Conservation (phyloP, 345 rosid genomes). For the Rhizophora apiculata region DNA sequence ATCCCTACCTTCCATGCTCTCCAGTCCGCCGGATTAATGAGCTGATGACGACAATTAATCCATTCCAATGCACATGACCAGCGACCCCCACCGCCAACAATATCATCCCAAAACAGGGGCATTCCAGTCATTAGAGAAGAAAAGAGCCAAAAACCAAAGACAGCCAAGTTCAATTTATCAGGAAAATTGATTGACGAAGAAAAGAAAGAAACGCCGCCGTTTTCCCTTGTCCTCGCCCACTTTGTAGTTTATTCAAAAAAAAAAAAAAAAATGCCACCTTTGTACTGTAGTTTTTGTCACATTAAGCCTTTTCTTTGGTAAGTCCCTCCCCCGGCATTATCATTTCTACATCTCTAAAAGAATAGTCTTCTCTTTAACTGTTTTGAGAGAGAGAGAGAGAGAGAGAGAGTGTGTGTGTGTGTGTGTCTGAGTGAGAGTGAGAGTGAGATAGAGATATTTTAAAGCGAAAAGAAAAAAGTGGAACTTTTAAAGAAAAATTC, state of each 20-base stretch:
- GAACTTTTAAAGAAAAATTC: no score
- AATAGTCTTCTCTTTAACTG: conserved; percentile 8
- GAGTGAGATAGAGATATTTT: neutral
- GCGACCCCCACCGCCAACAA: neutral
- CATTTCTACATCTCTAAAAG: neutral
- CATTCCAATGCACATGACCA: conserved; percentile 16
- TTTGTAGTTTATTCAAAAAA: neutral
- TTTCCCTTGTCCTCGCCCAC: neutral
- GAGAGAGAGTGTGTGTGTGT: neutral
- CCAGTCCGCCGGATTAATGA: no score
- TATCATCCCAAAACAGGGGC: conserved; percentile 17
- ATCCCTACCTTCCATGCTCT: neutral
- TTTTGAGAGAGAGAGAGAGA: neutral
- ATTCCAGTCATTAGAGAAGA: conserved; percentile 6
- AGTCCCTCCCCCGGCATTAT: conserved; percentile 15
- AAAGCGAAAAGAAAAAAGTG: no score
- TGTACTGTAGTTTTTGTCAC: neutral
- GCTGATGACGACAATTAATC: neutral
- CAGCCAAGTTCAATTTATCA: no score
- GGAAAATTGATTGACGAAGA: neutral
- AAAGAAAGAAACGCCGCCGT: conserved; percentile 21
- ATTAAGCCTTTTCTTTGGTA: conserved; percentile 5
- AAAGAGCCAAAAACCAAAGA: neutral
- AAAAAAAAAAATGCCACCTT: neutral
- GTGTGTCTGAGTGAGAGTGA: no score